Conservation (phyloP, 805 yeast species). For the Sugiyamaella marilandica region DNA sequence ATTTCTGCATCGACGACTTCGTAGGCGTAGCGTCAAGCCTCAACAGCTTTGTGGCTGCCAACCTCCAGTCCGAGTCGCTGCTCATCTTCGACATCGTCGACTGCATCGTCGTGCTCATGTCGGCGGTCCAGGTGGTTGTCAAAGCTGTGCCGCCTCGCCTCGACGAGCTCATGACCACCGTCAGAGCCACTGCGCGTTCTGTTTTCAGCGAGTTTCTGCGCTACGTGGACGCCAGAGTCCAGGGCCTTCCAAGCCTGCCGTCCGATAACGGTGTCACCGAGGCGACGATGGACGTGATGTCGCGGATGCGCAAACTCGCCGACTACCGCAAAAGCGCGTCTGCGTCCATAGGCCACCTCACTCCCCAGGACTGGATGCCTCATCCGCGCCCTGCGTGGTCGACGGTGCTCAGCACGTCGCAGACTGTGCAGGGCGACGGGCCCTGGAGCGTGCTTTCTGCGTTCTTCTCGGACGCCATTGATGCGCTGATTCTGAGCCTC, state of each 20-base stretch:
- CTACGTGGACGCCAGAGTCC: slow-evolving; percentile 50
- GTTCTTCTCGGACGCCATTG: slow-evolving; percentile 73
- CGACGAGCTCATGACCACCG: slow-evolving; percentile 20
- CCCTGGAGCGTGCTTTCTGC: slow-evolving; percentile 42
- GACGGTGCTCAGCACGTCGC: slow-evolving; percentile 44
- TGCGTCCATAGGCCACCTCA: slow-evolving; percentile 45
- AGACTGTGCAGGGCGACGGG: slow-evolving; percentile 39
- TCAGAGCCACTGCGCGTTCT: slow-evolving; percentile 24
- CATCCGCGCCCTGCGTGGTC: slow-evolving; percentile 53
- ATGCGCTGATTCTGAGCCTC: slow-evolving; percentile 59
- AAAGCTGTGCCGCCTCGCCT: slow-evolving; percentile 18
- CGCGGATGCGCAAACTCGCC: slow-evolving; percentile 59
- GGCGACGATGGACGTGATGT: slow-evolving; percentile 65
- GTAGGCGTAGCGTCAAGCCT: slow-evolving; percentile 38
- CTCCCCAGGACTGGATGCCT: slow-evolving; percentile 67
- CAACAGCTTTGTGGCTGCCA: slow-evolving; percentile 37
- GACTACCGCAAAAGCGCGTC: slow-evolving; percentile 54
- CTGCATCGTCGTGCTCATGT: slow-evolving; percentile 35
- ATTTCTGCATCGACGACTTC: slow-evolving; percentile 38
- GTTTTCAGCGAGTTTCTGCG: slow-evolving; percentile 55
- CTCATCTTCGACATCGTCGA: slow-evolving; percentile 58
- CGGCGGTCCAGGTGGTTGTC: slow-evolving; percentile 31
- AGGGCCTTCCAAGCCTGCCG: slow-evolving; percentile 45
- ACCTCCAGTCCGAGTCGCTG: slow-evolving; percentile 46
- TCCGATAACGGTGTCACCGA: slow-evolving; percentile 69